Evolutionary conservation across 2,329 filamentous ascomycete species (phyloP), one percentile per base, ranked within the genome.

Genomic region (Trichoderma koningii): DNA sequence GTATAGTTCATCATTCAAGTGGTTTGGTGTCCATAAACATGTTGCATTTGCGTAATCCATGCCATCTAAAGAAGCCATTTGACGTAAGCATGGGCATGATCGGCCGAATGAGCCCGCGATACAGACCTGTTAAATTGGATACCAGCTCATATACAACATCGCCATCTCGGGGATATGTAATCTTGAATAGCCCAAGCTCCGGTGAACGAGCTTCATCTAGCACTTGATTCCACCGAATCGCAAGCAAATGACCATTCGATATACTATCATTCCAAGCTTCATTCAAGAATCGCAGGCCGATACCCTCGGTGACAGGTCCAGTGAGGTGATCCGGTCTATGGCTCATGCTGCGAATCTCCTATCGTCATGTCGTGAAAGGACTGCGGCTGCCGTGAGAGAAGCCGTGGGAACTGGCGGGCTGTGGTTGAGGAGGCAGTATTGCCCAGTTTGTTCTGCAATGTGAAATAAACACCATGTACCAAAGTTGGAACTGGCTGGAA

Each of bases 261-360:
- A 76, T 75, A 64, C 70, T 76, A 17, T 72, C 71, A 68, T 76
- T 76, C 73, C 74, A 76, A 19, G 72, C 69, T 38, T 73, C 69
- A 63, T 76, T 76, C 23, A 72, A 66, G 59, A 76, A 76, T 9
- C 66, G 73, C 26, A 76, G 68, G 48, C 73, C 72, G 47, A 74
- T 69, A 50, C 69, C 70, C n/a, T 66, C 67, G n/a, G 62, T 50
- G 51, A 67, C 66, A 51, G 64, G 56, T 28, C 45, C 64, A 30
- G 50, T 65, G 9, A 61, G 41, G 34, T 62, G 61, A 50, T 55
- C 42, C 3, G 48, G 64, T 62, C 48, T 45, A 28, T 51, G n/a
- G 50, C 41, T 57, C 64, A 65, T 65, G 15, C 26, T 65, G 56
- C 15, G 21, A 15, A 57, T 30, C 45, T 30, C 17, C 28, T 45